Base-by-base conservation (phyloP, 2,329 filamentous ascomycete species). In the Diaporthe vaccinii region DNA sequence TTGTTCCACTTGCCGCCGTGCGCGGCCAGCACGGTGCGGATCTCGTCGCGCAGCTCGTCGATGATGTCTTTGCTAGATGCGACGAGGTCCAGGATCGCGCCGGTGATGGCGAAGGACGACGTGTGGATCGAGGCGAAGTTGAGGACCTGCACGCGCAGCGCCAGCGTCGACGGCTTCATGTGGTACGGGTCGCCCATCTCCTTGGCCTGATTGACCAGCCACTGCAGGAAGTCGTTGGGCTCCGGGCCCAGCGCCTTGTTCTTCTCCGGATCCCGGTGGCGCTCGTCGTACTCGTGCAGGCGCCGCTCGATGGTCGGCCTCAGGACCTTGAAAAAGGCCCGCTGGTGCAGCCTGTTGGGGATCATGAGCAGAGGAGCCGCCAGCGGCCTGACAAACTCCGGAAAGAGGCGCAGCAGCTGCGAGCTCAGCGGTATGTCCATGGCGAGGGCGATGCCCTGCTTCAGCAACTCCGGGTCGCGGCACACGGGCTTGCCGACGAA, bases 101-200 rank as follows among this genome's bases (percentile, higher is more conserved):
- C 84, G 4, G 82, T 83, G 34, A 85, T 80, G 41, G 82, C 84
- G 67, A 85, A 84, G 62, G 82, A 81, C 20, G 83, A 84, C 1
- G 83, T 84, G 76, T 84, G 83, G 76, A 85, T 84, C 39, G 83
- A 82, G 1, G 83, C 83, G 77, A 85, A 85, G 74, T 76, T 76
- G 68, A 76, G 68, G 1, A 74, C 28, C 39, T 74, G 72, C 44
- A 76, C 41, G 75, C 77, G 68, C 72, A 74, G 41, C 25, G 74
- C 57, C 36, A 76, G 67, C 10, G 74, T 74, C 22, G 65, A 41
- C 22, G 68, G 46, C 36, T n/a, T 69, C 8, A 31, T 22, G 12
- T 71, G 49, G 51, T 59, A 76, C 4, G 74, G 65, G 31, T 76
- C 72, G 31, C 72, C 58, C 20, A 58, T 57, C n/a, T 74, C 72